Percentiles rank a stretch among this genome's conserved stretches.
Conservation (phyloP, 2,329 filamentous ascomycete genomes). For the Phialophora verrucosa region DNA sequence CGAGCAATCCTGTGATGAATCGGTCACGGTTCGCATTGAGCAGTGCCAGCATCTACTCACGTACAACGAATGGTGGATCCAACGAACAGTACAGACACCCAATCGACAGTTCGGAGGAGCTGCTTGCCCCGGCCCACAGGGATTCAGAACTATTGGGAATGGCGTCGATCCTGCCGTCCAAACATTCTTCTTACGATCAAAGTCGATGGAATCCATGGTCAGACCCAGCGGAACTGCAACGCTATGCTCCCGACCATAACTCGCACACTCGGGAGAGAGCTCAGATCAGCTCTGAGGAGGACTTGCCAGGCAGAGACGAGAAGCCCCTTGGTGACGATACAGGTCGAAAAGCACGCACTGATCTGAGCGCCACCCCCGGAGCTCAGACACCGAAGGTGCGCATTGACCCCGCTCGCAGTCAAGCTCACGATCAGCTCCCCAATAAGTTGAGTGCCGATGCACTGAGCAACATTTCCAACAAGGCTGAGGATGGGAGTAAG, state of each 20-base stretch:
- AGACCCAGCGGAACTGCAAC: constrained; percentile 14
- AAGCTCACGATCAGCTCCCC: constrained; percentile 26
- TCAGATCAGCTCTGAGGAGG: constrained; percentile 42
- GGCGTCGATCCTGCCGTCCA: constrained; percentile 46
- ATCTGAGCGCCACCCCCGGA: constrained; percentile 16
- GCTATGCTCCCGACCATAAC: not conserved
- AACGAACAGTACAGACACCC: constrained; percentile 29
- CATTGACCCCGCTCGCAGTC: constrained; percentile 5
- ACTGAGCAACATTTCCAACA: constrained; percentile 24
- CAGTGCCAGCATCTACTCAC: constrained; percentile 53
- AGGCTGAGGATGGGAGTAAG: constrained; percentile 26
- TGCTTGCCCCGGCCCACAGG: constrained; percentile 20
- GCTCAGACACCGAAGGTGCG: constrained; percentile 19
- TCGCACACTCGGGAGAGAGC: constrained; percentile 49
- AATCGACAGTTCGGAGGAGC: constrained; percentile 30
- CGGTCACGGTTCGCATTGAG: constrained; percentile 31
- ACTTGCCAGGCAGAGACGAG: not conserved
- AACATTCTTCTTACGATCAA: constrained; percentile 26
- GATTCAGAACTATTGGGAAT: constrained; percentile 43
- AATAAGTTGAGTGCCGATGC: constrained; percentile 17
- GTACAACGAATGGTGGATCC: constrained; percentile 47
- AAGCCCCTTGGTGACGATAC: not conserved
- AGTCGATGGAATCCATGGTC: constrained; percentile 36
- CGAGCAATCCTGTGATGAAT: constrained; percentile 15
- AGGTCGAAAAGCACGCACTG: not conserved